Evolutionary conservation across 768 basidiomycete species (phyloP), one percentile per base, ranked within the genome.

Genomic region (Podaxis sp.): DNA sequence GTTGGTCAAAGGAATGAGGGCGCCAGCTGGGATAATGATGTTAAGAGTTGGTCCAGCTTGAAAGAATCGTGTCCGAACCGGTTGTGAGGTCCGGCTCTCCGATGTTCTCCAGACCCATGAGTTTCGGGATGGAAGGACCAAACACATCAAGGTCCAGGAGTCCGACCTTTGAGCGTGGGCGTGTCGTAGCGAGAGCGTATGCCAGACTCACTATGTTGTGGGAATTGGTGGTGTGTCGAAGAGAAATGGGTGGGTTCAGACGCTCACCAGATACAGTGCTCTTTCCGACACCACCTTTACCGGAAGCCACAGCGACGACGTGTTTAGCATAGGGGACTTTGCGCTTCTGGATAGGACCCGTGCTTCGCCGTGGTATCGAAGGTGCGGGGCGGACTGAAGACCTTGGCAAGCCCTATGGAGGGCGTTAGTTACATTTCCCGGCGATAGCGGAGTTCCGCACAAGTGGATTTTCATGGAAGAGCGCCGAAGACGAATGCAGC

Each of bases 241-340:
- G 25, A 35, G 14, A 55, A 28, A 18, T 23, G 54, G 11, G 7
- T 52, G 25, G 11, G 58, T 38, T 54, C 7, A 32, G 7, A 32
- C 52, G 68, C 81, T 40, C 63, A 95, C 94, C 90, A 59, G 95
- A 92, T 35, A 98, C 79, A 0, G 94, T 98, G 63, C 92, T 94
- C 74, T 97, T 98, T 16, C 95, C 95, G 16, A 97, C 95, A 1
- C 95, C 95, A 25, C 96, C 96, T 69, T 98, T 98, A 4, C 94
- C 95, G 64, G 91, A 93, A 6, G 94, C 91, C 0, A 98, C 93
- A 1, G 84, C 89, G 3, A 98, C 69, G 14, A 95, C 86, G 63
- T 87, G 86, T 65, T 87, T 86, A 5, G 94, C 95, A 65, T 96
- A 77, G 0, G 87, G 80, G 53, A 91, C 84, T 0, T 76, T 68